Conservation (phyloP, 176 grass and related monocot genomes). For the Melocanna baccifera region DNA sequence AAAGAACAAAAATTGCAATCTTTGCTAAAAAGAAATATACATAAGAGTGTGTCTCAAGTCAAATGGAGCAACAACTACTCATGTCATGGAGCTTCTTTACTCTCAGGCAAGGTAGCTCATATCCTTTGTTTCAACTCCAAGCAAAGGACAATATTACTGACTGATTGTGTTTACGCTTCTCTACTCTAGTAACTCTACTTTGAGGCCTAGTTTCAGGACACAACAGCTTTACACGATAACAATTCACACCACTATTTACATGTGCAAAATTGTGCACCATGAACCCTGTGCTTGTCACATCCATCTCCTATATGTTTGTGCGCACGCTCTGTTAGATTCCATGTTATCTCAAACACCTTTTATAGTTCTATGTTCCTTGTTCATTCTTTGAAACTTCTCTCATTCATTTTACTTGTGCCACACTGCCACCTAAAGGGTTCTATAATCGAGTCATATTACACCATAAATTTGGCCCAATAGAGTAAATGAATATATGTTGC, state of each 20-base stretch:
- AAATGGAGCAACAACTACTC: not conserved
- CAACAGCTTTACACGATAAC: not conserved
- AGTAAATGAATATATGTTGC: not conserved
- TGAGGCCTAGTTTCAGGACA: not conserved
- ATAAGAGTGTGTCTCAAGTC: not conserved
- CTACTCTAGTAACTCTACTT: not conserved
- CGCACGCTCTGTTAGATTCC: not conserved
- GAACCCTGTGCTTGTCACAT: not conserved
- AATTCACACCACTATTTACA: not conserved
- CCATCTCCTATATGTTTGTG: not conserved
- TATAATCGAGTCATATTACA: not conserved
- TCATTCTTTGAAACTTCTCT: not conserved
- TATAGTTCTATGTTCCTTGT: not conserved
- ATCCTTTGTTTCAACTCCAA: conserved; percentile 33
- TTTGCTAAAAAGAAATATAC: not conserved
- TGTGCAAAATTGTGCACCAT: not conserved
- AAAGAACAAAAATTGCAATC: not conserved
- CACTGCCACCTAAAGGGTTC: not conserved
- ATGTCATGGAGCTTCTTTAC: conserved; percentile 8
- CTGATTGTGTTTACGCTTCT: not conserved
- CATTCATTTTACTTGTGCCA: not conserved
- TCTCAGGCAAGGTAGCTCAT: conserved; percentile 5
- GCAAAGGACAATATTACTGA: not conserved
- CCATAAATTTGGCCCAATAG: not conserved
- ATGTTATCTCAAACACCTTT: not conserved